A percentile compares a stretch with the other conserved stretches of the same genome.
Evolutionary conservation across 257 asterid genomes (phyloP).

Genomic region (Przewalskia tangutica): DNA sequence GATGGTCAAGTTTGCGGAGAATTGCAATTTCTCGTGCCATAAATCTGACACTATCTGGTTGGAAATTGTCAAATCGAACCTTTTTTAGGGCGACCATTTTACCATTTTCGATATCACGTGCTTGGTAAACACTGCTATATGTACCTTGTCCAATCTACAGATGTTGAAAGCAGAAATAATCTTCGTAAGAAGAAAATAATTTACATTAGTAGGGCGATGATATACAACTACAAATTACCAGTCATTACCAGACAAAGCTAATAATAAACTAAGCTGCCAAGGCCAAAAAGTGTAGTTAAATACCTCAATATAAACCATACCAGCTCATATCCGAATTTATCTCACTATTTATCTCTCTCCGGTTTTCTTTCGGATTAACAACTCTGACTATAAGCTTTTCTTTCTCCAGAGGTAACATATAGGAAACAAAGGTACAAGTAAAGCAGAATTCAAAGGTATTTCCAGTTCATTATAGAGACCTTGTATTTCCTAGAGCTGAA

Average conservation of each 20-base stretch:
- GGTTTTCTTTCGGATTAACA: neutral
- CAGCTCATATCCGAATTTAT: neutral
- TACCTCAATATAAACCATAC: neutral
- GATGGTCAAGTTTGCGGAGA: constrained; percentile 83
- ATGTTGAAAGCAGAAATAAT: neutral
- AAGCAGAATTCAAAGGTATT: neutral
- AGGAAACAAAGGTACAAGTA: neutral
- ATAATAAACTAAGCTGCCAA: neutral
- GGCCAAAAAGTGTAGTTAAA: neutral
- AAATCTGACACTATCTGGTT: constrained; percentile 81
- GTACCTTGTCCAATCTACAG: constrained; percentile 94
- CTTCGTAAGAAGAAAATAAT: neutral
- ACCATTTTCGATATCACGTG: constrained; percentile 63
- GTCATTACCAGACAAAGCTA: neutral
- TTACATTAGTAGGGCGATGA: neutral
- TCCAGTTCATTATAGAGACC: neutral
- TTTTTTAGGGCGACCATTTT: constrained; percentile 78
- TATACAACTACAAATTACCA: neutral
- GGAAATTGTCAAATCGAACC: constrained; percentile 82
- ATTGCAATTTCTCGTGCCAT: constrained; percentile 87
- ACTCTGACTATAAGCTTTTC: neutral
- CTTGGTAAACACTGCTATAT: constrained; percentile 85
- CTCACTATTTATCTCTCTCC: neutral
- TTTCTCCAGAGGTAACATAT: neutral
- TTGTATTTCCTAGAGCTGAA: neutral